phyloP scores from a whole-genome alignment of 371 early-diverging fungal species.

The Apophysomyces ossiformis region DNA sequence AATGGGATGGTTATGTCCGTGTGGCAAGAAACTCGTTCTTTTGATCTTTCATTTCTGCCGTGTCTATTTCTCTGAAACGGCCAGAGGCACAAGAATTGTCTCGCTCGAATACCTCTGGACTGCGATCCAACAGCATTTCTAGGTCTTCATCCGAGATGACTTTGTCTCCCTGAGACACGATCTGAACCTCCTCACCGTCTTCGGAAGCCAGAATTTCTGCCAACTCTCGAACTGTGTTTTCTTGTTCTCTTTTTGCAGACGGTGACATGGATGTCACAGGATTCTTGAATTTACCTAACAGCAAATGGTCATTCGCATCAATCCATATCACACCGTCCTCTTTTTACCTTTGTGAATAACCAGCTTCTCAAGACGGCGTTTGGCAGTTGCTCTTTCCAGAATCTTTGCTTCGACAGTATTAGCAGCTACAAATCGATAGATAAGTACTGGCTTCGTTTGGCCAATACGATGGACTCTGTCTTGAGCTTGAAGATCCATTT shows the following conservation, averaged over 20 bases:
- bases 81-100: constrained; percentile 34
- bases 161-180: constrained; percentile 65
- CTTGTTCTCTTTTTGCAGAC: constrained; percentile 25
- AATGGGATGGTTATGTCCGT: constrained; percentile 19
- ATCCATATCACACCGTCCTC: neutral
- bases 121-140: constrained; percentile 71
- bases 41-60: constrained; percentile 40
- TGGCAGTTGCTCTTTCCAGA: constrained; percentile 77
- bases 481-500: constrained; percentile 97
- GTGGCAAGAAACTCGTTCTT: constrained; percentile 53
- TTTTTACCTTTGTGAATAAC: constrained; percentile 78
- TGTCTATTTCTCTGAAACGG: constrained; percentile 50
- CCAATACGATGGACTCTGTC: constrained; percentile 98
- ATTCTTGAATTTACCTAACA: constrained; percentile 61
- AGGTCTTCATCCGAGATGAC: constrained; percentile 75
- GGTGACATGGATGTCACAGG: constrained; percentile 25
- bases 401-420: constrained; percentile 88
- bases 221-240: constrained; percentile 62
- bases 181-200: constrained; percentile 68
- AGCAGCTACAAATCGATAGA: constrained; percentile 88
- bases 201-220: constrained; percentile 76
- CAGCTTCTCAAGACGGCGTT: constrained; percentile 88
- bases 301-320: neutral
- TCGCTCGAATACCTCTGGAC: constrained; percentile 58
- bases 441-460: constrained; percentile 88